phyloP scores from a whole-genome alignment of 352 stramenopile species.

The Blastocystis sp. region DNA sequence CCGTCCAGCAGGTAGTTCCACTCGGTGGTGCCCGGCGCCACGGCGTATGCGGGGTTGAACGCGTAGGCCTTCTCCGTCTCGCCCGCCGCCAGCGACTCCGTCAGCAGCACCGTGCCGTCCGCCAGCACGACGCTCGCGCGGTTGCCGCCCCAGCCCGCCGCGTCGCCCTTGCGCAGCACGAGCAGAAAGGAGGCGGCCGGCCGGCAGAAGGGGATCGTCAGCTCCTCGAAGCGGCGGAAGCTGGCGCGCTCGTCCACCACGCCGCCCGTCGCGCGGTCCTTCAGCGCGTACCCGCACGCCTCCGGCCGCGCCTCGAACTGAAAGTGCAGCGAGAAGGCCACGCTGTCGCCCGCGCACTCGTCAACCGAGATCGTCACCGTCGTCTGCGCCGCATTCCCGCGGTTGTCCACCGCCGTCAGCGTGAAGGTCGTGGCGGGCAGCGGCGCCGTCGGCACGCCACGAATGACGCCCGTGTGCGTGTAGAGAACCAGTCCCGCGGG shows the following conservation, averaged over 20 bases:
- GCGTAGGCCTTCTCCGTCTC: slow-evolving; percentile 7
- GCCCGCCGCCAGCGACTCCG: slow-evolving; percentile 46
- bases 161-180: background rate
- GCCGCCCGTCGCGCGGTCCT: slow-evolving; percentile 12
- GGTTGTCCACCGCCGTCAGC: slow-evolving; percentile 22
- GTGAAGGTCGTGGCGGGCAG: slow-evolving; percentile 26
- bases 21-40: slow-evolving; percentile 1
- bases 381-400: background rate
- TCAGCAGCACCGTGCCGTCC: slow-evolving; percentile 14
- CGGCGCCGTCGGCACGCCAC: slow-evolving; percentile 18
- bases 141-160: slow-evolving; percentile 10
- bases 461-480: slow-evolving; percentile 30
- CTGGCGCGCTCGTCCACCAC: background rate
- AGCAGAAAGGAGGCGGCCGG: background rate
- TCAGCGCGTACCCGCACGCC: background rate
- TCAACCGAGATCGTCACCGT: slow-evolving; percentile 37
- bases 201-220: slow-evolving; percentile 16
- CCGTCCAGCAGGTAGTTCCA: slow-evolving; percentile 49
- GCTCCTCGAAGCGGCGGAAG: background rate
- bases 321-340: slow-evolving; percentile 9
- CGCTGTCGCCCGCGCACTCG: slow-evolving; percentile 1
- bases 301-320: background rate
- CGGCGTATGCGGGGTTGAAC: slow-evolving; percentile 26
- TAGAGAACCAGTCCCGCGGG: slow-evolving; percentile 51
- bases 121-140: slow-evolving; percentile 1